Percentiles rank a stretch among this genome's conserved stretches.
phyloP scores from a whole-genome alignment of 352 stramenopile genomes.

The Phytophthora pini region DNA sequence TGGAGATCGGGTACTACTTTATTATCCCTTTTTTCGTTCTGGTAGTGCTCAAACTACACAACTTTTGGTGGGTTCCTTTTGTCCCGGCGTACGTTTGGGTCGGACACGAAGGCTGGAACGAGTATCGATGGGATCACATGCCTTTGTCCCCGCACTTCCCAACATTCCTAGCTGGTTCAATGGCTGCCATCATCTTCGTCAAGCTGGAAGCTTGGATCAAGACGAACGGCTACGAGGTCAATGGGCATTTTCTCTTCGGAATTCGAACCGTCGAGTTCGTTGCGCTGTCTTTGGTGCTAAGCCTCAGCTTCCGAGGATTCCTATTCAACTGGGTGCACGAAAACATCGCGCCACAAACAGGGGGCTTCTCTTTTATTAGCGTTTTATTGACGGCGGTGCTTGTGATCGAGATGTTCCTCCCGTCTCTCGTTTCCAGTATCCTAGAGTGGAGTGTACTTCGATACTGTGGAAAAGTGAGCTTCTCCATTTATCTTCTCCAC shows the following conservation, averaged over 20 bases:
- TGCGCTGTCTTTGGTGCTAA: conserved; percentile 30
- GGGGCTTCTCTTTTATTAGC: conserved; percentile 32
- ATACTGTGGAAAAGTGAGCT: conserved; percentile 52
- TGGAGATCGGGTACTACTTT: conserved; percentile 51
- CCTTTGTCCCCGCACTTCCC: conserved; percentile 23
- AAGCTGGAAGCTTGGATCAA: conserved; percentile 26
- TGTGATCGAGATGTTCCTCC: conserved; percentile 43
- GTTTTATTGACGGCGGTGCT: conserved; percentile 37
- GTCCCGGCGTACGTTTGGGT: conserved; percentile 35
- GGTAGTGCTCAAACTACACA: conserved; percentile 18
- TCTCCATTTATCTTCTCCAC: conserved; percentile 52
- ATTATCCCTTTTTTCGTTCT: conserved; percentile 42
- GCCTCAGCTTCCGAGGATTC: conserved; percentile 23
- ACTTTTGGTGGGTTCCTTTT: conserved; percentile 34
- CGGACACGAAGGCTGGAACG: conserved; percentile 20
- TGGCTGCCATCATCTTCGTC: conserved; percentile 40
- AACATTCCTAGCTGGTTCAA: conserved; percentile 30
- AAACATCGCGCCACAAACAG: conserved; percentile 15
- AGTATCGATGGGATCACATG: conserved; percentile 31
- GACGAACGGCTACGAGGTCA: conserved; percentile 10
- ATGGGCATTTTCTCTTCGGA: background rate
- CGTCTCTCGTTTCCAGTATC: conserved; percentile 22
- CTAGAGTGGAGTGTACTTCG: conserved; percentile 22
- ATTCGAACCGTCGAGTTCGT: conserved; percentile 28
- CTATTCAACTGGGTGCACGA: conserved; percentile 36